Conservation (phyloP, 371 early-diverging fungal species). For the Mortierella sp. region DNA sequence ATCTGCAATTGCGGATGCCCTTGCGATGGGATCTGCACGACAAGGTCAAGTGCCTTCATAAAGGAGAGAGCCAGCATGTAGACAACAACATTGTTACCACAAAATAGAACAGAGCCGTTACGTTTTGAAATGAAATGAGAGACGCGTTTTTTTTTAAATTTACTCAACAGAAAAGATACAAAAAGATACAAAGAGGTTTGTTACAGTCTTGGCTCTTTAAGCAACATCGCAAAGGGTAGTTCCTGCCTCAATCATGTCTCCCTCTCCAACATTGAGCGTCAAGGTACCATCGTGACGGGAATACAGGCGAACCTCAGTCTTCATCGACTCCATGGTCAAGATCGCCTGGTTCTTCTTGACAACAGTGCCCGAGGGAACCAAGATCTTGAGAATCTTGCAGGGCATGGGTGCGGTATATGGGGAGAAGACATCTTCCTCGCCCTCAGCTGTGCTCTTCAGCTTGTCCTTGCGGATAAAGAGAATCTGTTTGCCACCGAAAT, state of each 20-base stretch:
- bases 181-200: background rate
- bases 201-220: slow-evolving; percentile 35
- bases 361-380: slow-evolving; percentile 66
- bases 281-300: slow-evolving; percentile 75
- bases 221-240: slow-evolving; percentile 70
- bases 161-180: background rate
- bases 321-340: slow-evolving; percentile 84
- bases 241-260: slow-evolving; percentile 79
- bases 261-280: slow-evolving; percentile 73
- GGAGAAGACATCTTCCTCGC: slow-evolving; percentile 66
- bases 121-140: too few relatives aligned
- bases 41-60: background rate
- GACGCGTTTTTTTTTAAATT: background rate
- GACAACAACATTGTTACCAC: background rate
- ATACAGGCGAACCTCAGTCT: slow-evolving; percentile 79
- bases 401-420: slow-evolving; percentile 85
- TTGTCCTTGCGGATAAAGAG: slow-evolving; percentile 65
- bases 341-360: slow-evolving; percentile 76
- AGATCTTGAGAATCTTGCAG: slow-evolving; percentile 75
- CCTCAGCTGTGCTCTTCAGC: slow-evolving; percentile 61
- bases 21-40: background rate
- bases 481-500: slow-evolving; percentile 66
- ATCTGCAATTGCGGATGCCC: background rate
- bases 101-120: background rate
- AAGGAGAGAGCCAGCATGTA: background rate